A percentile compares a stretch with the other conserved stretches of the same genome.
Conservation (phyloP, 2,329 filamentous ascomycete genomes). For the Penicillium crustosum region DNA sequence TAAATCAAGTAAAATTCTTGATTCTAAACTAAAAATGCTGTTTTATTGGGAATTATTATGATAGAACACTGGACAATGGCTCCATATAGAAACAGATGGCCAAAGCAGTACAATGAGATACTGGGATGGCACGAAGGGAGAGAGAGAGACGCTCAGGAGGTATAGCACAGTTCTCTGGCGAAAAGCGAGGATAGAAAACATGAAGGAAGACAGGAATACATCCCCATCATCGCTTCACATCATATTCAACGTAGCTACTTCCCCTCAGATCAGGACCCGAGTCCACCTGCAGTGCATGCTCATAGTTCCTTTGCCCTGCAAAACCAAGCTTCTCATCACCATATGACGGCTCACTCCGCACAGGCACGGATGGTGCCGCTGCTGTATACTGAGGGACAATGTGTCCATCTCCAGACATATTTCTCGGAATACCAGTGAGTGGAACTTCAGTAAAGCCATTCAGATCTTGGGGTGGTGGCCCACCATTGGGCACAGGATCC, state of each 20-base stretch:
- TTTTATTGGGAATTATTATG: not conserved
- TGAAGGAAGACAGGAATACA: not conserved
- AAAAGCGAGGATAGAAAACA: not conserved
- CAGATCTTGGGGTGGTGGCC: constrained; percentile 14
- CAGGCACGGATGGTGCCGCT: constrained; percentile 9
- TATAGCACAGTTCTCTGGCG: not conserved
- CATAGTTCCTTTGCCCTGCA: constrained; percentile 40
- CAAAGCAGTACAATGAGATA: not conserved
- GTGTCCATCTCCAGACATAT: constrained; percentile 14
- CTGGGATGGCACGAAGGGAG: not conserved
- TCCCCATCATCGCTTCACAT: constrained; percentile 29
- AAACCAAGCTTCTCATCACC: constrained; percentile 47
- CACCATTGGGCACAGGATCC: constrained; percentile 12
- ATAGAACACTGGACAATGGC: not conserved
- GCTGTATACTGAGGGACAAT: constrained; percentile 30
- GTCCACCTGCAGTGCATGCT: constrained; percentile 32
- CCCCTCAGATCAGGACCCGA: constrained; percentile 25
- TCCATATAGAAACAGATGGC: not conserved
- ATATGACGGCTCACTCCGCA: constrained; percentile 19
- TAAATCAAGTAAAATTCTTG: not conserved
- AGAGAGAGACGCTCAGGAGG: constrained; percentile 5
- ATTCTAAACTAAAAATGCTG: not conserved
- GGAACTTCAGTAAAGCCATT: constrained; percentile 42
- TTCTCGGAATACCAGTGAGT: constrained; percentile 33
- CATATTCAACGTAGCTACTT: constrained; percentile 43